These are phyloP conservation scores for Globisporangium ultimum DNA, from an alignment of 352 stramenopile species.

Conservation along the genomic window DNA sequence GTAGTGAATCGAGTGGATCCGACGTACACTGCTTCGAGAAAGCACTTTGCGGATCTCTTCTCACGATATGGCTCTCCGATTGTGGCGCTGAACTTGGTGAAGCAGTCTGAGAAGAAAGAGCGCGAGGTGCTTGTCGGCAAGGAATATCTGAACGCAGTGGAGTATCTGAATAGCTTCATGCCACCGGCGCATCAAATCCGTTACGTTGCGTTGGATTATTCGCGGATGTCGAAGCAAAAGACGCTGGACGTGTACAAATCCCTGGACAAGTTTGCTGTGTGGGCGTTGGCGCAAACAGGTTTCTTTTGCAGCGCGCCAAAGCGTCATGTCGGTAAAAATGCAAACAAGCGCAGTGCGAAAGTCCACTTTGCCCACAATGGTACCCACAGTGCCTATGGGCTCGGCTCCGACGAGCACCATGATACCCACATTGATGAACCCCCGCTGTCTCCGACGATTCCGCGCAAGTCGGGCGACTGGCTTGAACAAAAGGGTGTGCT, in stretches of 20 bases:
- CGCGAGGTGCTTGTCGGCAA: slow-evolving; percentile 97
- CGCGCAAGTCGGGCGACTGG: slow-evolving; percentile 83
- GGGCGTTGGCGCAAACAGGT: slow-evolving; percentile 95
- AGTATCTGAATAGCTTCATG: slow-evolving; percentile 97
- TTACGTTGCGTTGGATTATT: slow-evolving; percentile 97
- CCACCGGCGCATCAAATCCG: slow-evolving; percentile 91
- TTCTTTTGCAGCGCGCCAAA: slow-evolving; percentile 96
- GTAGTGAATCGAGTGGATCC: slow-evolving; percentile 95
- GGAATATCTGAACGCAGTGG: slow-evolving; percentile 96
- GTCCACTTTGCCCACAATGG: slow-evolving; percentile 27
- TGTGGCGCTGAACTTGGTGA: slow-evolving; percentile 98
- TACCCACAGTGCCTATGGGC: slow-evolving; percentile 1
- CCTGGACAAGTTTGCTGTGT: slow-evolving; percentile 94
- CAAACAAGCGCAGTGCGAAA: slow-evolving; percentile 54
- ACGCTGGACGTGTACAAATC: slow-evolving; percentile 92
- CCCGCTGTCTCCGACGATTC: slow-evolving; percentile 60
- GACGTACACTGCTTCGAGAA: slow-evolving; percentile 94
- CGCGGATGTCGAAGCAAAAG: slow-evolving; percentile 91
- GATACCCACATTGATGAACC: slow-evolving; percentile 10
- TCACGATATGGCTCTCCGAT: slow-evolving; percentile 96
- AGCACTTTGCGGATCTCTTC: slow-evolving; percentile 94
- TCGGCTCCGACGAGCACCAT: neutral
- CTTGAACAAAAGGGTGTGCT: slow-evolving; percentile 97
- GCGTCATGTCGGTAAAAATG: slow-evolving; percentile 60
- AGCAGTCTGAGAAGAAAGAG: slow-evolving; percentile 96